Evolutionary conservation across 2,329 filamentous ascomycete species (phyloP), one percentile per base, ranked within the genome.

Genomic region (Teratosphaeria zuluensis): DNA sequence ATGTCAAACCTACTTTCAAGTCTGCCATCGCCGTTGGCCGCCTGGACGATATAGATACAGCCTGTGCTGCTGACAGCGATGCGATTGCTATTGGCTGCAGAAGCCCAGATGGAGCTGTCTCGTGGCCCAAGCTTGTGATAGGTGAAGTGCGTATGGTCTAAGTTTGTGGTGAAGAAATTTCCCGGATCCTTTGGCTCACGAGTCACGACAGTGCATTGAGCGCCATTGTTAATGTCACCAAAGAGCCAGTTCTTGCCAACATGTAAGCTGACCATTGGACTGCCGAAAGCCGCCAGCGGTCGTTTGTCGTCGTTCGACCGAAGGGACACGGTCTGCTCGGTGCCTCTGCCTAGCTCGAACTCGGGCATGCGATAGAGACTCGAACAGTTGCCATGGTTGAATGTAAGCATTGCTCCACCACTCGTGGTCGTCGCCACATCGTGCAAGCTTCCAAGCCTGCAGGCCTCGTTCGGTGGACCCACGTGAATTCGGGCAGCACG

Each of bases 1-100:
- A 48, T 48, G 42, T 48, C 19, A 69, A 66, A 1, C 56, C 62
- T 64, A 66, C 73, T n/a, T 72, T 70, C 1, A 68, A 65, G 5
- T 53, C 56, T 31, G 56, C 33, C 12, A 24, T 31, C 30, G 30
- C 38, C 55, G 16, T 2, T 32, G 5, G 55, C 38, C 7, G 51
- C 9, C 31, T 60, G 54, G 8, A 58, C 14, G 33, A 60, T 16
- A 32, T 38, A 62, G 3, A 59, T 12, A 24, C 42, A 51, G 4
- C 54, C 60, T 1, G 51, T 62, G n/a, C 57, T 53, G 35, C 54
- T 55, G 51, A 61, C 33, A 16, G 55, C 59, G 21, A 57, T 14
- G n/a, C 30, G 31, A 21, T 24, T 21, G 6, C 35, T 12, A 11
- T 51, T 30, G 31, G 14, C 42, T 46, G 30, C 51, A 58, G 32